Percentiles rank a stretch among this genome's conserved stretches.
Evolutionary conservation across 208 protist genomes (phyloP).

Genomic region (Crithidia brevicula): DNA sequence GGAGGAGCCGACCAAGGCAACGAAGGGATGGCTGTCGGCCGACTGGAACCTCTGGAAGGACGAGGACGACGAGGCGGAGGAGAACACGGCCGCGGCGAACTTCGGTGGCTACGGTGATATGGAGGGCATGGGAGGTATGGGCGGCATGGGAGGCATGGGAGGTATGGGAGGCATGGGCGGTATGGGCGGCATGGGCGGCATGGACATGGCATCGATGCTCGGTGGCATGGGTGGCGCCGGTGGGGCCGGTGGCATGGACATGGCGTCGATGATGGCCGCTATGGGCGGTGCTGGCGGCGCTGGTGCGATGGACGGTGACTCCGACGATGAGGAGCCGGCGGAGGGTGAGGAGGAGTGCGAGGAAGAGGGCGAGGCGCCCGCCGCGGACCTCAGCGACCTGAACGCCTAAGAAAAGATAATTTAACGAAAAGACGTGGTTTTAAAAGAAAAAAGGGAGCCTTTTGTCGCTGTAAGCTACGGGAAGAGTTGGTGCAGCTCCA

Average conservation of each 20-base stretch:
- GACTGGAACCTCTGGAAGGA: constrained; percentile 95
- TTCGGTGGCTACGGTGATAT: constrained; percentile 88
- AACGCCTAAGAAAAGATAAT: constrained; percentile 32
- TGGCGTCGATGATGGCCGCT: constrained; percentile 64
- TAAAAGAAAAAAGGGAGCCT: not conserved
- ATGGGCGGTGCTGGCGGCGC: constrained; percentile 39
- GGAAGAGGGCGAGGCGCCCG: constrained; percentile 36
- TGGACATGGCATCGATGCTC: constrained; percentile 71
- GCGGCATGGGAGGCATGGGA: constrained; percentile 68
- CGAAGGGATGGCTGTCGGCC: constrained; percentile 83
- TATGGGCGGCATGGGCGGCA: constrained; percentile 43
- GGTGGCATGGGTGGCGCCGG: constrained; percentile 35
- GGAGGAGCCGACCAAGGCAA: constrained; percentile 67
- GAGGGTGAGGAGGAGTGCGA: constrained; percentile 40
- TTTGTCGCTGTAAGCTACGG: too few species aligned
- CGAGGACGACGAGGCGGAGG: constrained; percentile 86
- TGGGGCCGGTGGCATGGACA: constrained; percentile 38
- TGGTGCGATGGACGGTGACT: constrained; percentile 37
- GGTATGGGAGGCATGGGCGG: constrained; percentile 44
- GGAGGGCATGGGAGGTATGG: constrained; percentile 69
- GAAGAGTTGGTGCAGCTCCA: too few species aligned
- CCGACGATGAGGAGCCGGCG: constrained; percentile 51
- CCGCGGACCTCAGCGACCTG: constrained; percentile 66
- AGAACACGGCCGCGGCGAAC: constrained; percentile 51
- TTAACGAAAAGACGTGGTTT: too few species aligned